A percentile compares a stretch with the other conserved stretches of the same genome.
These are phyloP conservation scores for Paecilomyces niveus DNA, from an alignment of 2,329 filamentous ascomycete genomes.

Conservation along the genomic window DNA sequence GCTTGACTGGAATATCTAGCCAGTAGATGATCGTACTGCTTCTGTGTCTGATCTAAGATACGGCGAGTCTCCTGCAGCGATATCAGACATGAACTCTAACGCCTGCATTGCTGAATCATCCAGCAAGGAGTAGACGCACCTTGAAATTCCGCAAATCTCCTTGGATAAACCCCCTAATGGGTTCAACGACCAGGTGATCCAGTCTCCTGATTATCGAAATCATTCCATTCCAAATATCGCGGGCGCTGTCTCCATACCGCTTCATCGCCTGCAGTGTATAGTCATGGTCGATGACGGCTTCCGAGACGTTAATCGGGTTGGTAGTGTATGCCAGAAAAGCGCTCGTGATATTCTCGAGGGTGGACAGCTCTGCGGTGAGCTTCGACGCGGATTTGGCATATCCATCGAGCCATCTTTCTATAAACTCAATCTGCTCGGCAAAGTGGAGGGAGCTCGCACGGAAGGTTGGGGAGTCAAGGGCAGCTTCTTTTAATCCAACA, in stretches of 20 bases:
- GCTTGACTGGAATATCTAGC: conserved; percentile 76
- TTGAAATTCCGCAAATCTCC: conserved; percentile 81
- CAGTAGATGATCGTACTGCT: conserved; percentile 73
- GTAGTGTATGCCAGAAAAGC: conserved; percentile 67
- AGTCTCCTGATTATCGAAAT: conserved; percentile 68
- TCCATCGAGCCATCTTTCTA: conserved; percentile 85
- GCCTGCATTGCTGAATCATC: not conserved
- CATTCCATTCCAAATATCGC: conserved; percentile 78
- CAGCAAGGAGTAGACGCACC: conserved; percentile 18
- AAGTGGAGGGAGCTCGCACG: conserved; percentile 82
- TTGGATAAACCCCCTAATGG: conserved; percentile 68
- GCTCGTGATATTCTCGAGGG: conserved; percentile 73
- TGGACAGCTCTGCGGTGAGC: conserved; percentile 58
- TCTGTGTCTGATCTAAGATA: conserved; percentile 70
- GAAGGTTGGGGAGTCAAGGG: conserved; percentile 93
- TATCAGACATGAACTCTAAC: conserved; percentile 9
- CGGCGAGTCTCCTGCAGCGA: conserved; percentile 58
- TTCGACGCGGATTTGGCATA: conserved; percentile 58
- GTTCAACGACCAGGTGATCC: conserved; percentile 70
- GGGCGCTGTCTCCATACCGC: conserved; percentile 74
- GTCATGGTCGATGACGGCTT: conserved; percentile 87
- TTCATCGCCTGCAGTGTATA: conserved; percentile 85
- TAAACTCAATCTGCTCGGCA: conserved; percentile 78
- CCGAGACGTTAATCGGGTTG: conserved; percentile 67
- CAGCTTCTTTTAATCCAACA: conserved; percentile 86